Base-by-base conservation (phyloP, 139 green algal species). In the Nannochloris sp. region DNA sequence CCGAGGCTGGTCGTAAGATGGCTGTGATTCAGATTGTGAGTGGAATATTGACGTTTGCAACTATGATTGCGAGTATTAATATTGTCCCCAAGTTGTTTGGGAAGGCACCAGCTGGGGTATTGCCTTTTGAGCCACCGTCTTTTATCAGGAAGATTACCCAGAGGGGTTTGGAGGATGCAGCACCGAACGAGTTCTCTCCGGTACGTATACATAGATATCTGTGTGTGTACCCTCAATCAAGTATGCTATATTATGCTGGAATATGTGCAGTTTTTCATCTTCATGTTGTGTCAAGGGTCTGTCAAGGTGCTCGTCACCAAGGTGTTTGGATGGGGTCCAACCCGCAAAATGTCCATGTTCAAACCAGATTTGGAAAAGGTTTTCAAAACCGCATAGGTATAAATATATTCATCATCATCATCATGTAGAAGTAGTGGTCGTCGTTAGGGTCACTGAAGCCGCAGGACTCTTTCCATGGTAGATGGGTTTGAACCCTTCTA, bases 101-200 rank as follows among this genome's bases (percentile, higher is more conserved):
- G 3, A 44, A 17, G 26, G 53, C 11, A 30, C n/a, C 37, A 3
- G 26, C 43, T 44, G 66, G 20, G 11, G 20, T 25, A 10, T 59
- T 78, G 37, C 71, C 71, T 40, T 78, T 78, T 63, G 59, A 73
- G 48, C 71, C 71, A 28, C 71, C 65, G 11, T 13, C 58, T 2
- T 57, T 78, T 50, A 46, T 78, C 17, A 65, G 61, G 2, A 78
- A 78, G 33, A 23, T 31, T 16, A 65, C 60, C 0, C 20, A 46
- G 4, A 16, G 63, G 12, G 60, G 60, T 40, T 17, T 66, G 11
- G 36, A 59, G 8, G n/a, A 29, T 8, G 53, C 31, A 9, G 43
- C 50, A 14, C 17, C 46, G 9, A 20, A 23, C n/a, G 46, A 53
- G 16, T 53, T 53, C 46, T 53, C 46, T 28, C 46, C 46, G 12